phyloP scores from a whole-genome alignment of 257 asterid species.

The Lithospermum erythrorhizon region DNA sequence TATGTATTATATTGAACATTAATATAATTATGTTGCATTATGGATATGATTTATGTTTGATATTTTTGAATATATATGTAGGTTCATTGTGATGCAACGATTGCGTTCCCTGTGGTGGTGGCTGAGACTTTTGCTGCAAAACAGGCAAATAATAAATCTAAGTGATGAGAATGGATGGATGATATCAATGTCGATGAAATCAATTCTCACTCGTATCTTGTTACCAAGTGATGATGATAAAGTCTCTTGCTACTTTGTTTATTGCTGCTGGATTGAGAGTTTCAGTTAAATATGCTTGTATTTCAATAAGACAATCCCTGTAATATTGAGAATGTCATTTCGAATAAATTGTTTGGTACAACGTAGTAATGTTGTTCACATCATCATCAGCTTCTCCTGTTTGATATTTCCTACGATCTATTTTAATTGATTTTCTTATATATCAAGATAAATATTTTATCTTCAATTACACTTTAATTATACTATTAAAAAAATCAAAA shows the following conservation, averaged over 20 bases:
- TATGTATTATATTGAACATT: too few species aligned
- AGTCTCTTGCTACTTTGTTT: too few species aligned
- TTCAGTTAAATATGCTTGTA: not conserved
- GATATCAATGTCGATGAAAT: not conserved
- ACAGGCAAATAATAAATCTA: conserved; percentile 6
- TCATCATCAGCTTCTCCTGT: too few species aligned
- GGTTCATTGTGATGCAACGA: conserved; percentile 95
- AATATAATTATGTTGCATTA: too few species aligned
- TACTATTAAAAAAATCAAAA: too few species aligned
- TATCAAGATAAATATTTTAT: too few species aligned
- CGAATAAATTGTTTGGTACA: not conserved
- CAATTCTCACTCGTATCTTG: not conserved
- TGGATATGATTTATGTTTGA: not conserved
- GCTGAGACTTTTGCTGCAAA: conserved; percentile 77
- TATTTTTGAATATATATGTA: conserved; percentile 19
- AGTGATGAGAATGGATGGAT: not conserved
- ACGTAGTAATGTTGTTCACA: too few species aligned
- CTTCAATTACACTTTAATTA: too few species aligned
- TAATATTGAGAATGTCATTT: not conserved
- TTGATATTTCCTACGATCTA: too few species aligned
- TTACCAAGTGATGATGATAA: not conserved
- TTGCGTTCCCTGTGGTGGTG: conserved; percentile 77
- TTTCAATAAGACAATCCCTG: not conserved
- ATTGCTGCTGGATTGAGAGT: not conserved
- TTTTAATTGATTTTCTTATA: too few species aligned